Base-by-base conservation (phyloP, 2,329 filamentous ascomycete genomes). In the Xylariales sp. region DNA sequence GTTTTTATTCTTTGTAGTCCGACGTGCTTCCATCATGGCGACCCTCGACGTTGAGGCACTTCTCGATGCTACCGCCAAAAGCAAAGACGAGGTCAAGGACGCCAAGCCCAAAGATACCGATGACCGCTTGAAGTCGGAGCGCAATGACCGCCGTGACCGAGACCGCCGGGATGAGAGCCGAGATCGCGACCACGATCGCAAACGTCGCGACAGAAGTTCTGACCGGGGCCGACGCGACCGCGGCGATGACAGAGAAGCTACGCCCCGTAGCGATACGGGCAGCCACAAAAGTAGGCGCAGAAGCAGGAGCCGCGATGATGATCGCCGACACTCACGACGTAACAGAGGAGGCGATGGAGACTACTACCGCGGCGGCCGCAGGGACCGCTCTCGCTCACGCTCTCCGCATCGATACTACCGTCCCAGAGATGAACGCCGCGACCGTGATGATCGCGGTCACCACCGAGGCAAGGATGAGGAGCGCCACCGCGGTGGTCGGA, bases 41-140 rank as follows among this genome's bases (percentile, higher is more conserved):
- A 67, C 62, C 40, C 59, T 74, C 51, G 88, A 95, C 59, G 88
- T 96, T 53, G 90, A 96, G 72, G 88, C 88, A 49, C 77, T 96
- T 48, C 81, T 96, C 51, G 89, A 95, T 65, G 87, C 85, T 36
- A 88, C 86, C 46, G 87, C 86, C 37, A 82, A 81, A 59, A 71
- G 73, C 49, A 65, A 70, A 43, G 59, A 61, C 41, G 66, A 69
- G 38, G 67, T 74, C 38, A 69, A 70, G 53, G 69, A 69, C 43
- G 57, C 53, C 44, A 66, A 65, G 52, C 51, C 61, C 46, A 60
- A 65, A 49, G 76, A 78, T 46, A 75, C 80, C 47, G 67, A 71
- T 48, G 77, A 81, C 53, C 72, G 75, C 40, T 70, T 74, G 47
- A 80, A 70, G 48, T 64, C 67, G 46, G 76, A 69, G 29, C 56